Evolutionary conservation across 768 basidiomycete genomes (phyloP).

Genomic region (Favolaschia claudopus): DNA sequence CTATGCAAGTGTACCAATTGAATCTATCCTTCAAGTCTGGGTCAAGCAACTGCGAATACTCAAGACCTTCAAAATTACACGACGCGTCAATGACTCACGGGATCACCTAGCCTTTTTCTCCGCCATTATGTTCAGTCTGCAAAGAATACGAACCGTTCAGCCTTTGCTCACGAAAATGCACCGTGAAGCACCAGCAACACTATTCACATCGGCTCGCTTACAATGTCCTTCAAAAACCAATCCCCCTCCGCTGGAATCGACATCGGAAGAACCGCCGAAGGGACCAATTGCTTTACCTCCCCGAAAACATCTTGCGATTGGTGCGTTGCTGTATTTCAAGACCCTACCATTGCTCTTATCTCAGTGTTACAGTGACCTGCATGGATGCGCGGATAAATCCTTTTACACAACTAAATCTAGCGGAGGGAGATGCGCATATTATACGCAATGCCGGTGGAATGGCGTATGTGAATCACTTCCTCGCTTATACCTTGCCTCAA

Average conservation of each 20-base stretch:
- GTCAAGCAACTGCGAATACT: no score
- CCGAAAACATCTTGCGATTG: constrained; percentile 42
- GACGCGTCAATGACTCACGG: no score
- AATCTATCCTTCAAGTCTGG: no score
- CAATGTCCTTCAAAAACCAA: no score
- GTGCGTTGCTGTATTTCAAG: constrained; percentile 29
- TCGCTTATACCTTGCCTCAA: background rate
- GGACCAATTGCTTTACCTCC: constrained; percentile 29
- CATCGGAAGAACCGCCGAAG: background rate
- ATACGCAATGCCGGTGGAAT: constrained; percentile 78
- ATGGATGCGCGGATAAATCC: constrained; percentile 80
- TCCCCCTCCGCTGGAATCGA: background rate
- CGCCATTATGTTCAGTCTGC: no score
- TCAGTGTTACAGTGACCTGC: constrained; percentile 57
- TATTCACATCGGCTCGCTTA: background rate
- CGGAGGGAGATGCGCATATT: constrained; percentile 74
- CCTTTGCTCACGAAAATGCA: no score
- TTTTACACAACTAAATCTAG: constrained; percentile 63
- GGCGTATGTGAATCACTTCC: constrained; percentile 51
- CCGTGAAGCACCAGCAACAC: no score
- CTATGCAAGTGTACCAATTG: no score
- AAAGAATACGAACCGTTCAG: no score
- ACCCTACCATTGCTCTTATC: background rate
- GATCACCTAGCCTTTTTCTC: no score
- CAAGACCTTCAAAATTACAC: no score